phyloP scores from a whole-genome alignment of 805 yeast genomes.

The Saccharomycopsis fodiens region DNA sequence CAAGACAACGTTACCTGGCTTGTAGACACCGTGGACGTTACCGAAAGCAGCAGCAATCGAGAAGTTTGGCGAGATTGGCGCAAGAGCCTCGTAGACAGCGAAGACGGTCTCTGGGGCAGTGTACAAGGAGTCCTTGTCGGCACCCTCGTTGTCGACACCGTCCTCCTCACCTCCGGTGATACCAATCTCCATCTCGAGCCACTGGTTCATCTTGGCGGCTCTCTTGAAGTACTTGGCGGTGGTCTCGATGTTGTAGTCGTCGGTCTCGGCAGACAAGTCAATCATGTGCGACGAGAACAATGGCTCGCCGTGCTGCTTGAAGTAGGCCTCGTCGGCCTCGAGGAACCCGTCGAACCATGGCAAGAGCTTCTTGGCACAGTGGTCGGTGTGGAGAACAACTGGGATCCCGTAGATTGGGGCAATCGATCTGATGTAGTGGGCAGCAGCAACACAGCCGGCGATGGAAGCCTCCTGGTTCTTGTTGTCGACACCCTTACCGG shows the following conservation, averaged over 20 bases:
- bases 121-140: constrained; percentile 79
- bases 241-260: constrained; percentile 89
- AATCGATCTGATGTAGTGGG: constrained; percentile 92
- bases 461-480: constrained; percentile 89
- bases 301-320: constrained; percentile 81
- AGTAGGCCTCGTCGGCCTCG: constrained; percentile 92
- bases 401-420: constrained; percentile 97
- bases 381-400: constrained; percentile 95
- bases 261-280: constrained; percentile 94
- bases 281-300: constrained; percentile 98
- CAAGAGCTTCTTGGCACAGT: constrained; percentile 95
- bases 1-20: constrained; percentile 96
- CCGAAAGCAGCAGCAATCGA: constrained; percentile 99
- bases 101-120: constrained; percentile 93
- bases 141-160: constrained; percentile 98
- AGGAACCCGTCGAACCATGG: constrained; percentile 99
- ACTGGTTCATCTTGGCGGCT: constrained; percentile 90
- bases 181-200: constrained; percentile 99
- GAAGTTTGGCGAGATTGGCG: constrained; percentile 93
- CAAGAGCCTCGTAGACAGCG: constrained; percentile 82
- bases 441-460: constrained; percentile 94
- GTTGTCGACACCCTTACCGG: constrained; percentile 98
- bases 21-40: constrained; percentile 99
- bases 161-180: constrained; percentile 99
- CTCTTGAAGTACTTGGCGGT: constrained; percentile 93